Evolutionary conservation across 1,139 yeast species (phyloP).

Genomic region (Blastobotrys niveus): DNA sequence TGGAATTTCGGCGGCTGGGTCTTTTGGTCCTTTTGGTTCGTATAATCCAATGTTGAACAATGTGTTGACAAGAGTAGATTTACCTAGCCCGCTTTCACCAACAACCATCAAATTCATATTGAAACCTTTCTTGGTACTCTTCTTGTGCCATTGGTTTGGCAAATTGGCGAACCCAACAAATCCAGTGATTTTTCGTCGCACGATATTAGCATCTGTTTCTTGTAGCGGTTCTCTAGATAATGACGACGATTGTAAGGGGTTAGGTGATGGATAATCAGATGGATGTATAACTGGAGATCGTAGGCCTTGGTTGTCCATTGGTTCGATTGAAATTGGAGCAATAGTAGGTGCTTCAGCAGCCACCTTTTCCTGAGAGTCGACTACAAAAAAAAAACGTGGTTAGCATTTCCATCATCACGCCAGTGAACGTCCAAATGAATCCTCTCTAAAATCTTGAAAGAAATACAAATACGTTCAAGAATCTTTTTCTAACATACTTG

Average conservation of each 20-base stretch:
- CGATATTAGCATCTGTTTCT: constrained; percentile 39
- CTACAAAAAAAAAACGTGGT: not conserved
- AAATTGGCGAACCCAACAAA: constrained; percentile 97
- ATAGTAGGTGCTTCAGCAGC: constrained; percentile 24
- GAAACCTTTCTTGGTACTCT: constrained; percentile 92
- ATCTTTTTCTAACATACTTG: no score
- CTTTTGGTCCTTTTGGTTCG: constrained; percentile 35
- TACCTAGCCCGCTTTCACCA: constrained; percentile 84
- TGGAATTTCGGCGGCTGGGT: constrained; percentile 34
- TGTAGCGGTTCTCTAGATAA: no score
- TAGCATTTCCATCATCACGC: not conserved
- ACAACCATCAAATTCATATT: constrained; percentile 78
- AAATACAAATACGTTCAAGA: no score
- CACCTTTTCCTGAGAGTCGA: constrained; percentile 13
- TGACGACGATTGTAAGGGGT: not conserved
- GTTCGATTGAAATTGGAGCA: constrained; percentile 26
- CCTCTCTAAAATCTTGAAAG: not conserved
- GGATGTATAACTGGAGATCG: constrained; percentile 22
- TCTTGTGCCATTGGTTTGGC: constrained; percentile 99
- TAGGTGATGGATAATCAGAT: constrained; percentile 13
- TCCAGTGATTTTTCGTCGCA: constrained; percentile 79
- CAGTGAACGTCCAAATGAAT: not conserved
- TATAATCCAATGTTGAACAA: constrained; percentile 76
- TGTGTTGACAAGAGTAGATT: constrained; percentile 86
- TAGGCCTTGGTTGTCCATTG: constrained; percentile 19